Percentiles rank a stretch among this genome's conserved stretches.
Evolutionary conservation across 495 filamentous ascomycete genomes (phyloP).

Genomic region (Xylaria nigripes): DNA sequence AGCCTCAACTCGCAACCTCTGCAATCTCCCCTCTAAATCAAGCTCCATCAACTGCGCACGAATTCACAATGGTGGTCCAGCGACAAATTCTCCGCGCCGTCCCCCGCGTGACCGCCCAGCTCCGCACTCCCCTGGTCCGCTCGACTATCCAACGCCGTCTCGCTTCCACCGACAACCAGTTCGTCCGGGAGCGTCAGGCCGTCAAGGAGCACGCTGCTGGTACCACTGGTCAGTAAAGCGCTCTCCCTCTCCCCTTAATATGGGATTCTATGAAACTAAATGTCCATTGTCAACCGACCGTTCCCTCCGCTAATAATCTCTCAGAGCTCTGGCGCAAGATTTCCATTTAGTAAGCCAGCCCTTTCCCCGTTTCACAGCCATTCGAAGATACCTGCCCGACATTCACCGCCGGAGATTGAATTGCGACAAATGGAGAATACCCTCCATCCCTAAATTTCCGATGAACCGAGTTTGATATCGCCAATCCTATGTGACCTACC

Average conservation of each 20-base stretch:
- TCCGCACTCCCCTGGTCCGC: conserved; percentile 49
- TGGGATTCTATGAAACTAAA: background rate
- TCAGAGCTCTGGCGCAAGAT: conserved; percentile 91
- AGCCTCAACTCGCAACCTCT: conserved; percentile 14
- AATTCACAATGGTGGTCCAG: conserved; percentile 52
- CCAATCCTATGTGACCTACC: background rate
- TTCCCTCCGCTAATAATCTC: conserved; percentile 7
- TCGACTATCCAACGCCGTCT: conserved; percentile 57
- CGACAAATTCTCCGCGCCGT: conserved; percentile 52
- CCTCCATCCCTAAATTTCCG: background rate
- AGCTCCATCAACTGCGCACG: background rate
- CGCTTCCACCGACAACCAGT: conserved; percentile 72
- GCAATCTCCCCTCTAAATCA: conserved; percentile 20
- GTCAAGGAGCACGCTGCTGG: conserved; percentile 79
- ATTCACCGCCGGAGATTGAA: background rate
- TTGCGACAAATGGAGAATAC: background rate
- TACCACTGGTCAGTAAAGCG: conserved; percentile 57
- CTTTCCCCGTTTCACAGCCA: conserved; percentile 2
- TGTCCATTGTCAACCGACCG: background rate
- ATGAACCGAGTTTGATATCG: background rate
- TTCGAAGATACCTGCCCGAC: background rate
- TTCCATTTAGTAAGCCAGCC: conserved; percentile 69
- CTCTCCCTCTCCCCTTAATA: too few species aligned
- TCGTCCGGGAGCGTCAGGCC: conserved; percentile 74
- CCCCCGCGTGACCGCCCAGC: conserved; percentile 50